phyloP scores from a whole-genome alignment of 805 yeast species.

The Cyberlindnera suaveolens region DNA sequence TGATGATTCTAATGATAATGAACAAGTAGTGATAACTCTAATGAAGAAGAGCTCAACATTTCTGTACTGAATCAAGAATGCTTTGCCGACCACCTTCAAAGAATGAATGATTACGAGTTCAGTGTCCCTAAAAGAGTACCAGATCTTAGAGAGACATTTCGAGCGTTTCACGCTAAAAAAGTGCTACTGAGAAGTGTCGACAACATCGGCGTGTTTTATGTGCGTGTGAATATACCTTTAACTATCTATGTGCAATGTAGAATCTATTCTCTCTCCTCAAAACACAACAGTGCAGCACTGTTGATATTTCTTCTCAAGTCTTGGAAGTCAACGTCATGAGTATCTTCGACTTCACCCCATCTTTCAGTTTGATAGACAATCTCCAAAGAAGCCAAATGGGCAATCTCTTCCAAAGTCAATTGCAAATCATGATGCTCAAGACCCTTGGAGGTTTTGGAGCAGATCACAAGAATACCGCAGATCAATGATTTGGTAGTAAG shows the following conservation, averaged over 20 bases:
- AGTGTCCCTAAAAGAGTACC: too few relatives aligned
- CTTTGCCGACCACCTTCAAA: too few relatives aligned
- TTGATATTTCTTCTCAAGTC: conserved; percentile 81
- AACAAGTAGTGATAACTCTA: too few relatives aligned
- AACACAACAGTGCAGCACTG: conserved; percentile 62
- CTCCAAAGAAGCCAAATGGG: conserved; percentile 75
- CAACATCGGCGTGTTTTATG: too few relatives aligned
- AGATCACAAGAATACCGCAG: conserved; percentile 65
- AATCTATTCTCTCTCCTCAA: conserved; percentile 12
- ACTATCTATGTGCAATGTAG: neutral
- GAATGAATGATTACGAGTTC: too few relatives aligned
- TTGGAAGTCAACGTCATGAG: conserved; percentile 94
- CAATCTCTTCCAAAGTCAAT: conserved; percentile 58
- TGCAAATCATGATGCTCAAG: conserved; percentile 19
- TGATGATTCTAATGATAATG: too few relatives aligned
- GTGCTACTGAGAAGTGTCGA: too few relatives aligned
- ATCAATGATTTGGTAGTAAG: conserved; percentile 81
- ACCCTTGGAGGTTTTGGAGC: conserved; percentile 48
- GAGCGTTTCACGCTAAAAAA: too few relatives aligned
- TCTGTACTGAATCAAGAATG: too few relatives aligned
- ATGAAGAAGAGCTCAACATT: too few relatives aligned
- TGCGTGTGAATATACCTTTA: too few relatives aligned
- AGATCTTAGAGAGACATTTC: too few relatives aligned
- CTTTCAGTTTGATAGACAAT: conserved; percentile 75
- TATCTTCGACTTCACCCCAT: conserved; percentile 99